Base-by-base conservation (phyloP, 1,284 basidiomycete genomes). In the Malassezia japonica region DNA sequence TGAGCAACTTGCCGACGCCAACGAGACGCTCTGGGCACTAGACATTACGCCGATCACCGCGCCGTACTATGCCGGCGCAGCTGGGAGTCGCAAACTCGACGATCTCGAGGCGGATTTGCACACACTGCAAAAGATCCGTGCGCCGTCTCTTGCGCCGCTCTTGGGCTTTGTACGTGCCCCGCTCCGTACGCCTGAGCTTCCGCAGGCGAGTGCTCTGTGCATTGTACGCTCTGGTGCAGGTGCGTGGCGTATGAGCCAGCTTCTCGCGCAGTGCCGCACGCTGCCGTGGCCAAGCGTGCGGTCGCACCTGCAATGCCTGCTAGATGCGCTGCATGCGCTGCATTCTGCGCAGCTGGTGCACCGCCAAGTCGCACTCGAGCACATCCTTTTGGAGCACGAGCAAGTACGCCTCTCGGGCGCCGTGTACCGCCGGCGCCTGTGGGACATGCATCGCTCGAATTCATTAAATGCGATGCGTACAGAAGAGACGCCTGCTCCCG, bases 31-130 rank as follows among this genome's bases (percentile, higher is more conserved):
- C 20, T 69, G 67, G 67, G 37, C 56, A 28, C 47, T 72, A 10
- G 64, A 72, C 29, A 46, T 59, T 40, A 65, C 56, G 31, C 50
- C 56, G 31, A 66, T 72, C 39, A 58, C 56, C 0, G 60, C 64
- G 23, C 44, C 50, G 4, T 60, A 70, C 41, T 72, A 68, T 41
- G 56, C 54, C 18, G 56, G 55, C 18, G 56, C 47, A 23, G 50
- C 52, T 18, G 70, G 69, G 3, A 60, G 61, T 38, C 53, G 62
- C 20, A 70, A 69, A 45, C 43, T 73, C 4, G 63, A 68, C 35
- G 70, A 72, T 36, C 55, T 72, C 16, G 70, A 70, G 38, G 50
- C 44, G 16, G 67, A 70, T 35, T 53, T 73, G 10, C 59, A 59
- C 16, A 56, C 56, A 44, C 48, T 72, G 23, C 42, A 57, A 40